phyloP scores from a whole-genome alignment of 495 filamentous ascomycete species.

The Friedmanniomyces simplex region DNA sequence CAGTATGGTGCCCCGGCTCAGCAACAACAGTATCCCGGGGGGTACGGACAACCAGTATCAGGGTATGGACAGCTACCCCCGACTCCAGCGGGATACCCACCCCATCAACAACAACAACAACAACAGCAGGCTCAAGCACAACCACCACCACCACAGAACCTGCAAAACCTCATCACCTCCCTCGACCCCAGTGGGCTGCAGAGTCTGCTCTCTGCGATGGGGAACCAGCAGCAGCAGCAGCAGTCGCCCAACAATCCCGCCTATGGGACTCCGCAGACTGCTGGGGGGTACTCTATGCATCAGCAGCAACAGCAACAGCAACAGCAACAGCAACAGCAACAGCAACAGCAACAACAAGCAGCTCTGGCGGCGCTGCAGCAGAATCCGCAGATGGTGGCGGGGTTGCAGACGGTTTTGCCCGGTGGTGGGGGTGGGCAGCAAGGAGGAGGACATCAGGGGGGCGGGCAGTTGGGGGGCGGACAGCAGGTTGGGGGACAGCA shows the following conservation, averaged over 20 bases:
- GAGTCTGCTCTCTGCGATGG: constrained; percentile 56
- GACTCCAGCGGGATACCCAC: constrained; percentile 3
- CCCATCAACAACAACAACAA: constrained; percentile 15
- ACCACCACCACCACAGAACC: constrained; percentile 34
- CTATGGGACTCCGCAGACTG: constrained; percentile 22
- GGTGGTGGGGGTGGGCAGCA: background rate
- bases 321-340: no score
- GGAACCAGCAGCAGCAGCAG: constrained; percentile 26
- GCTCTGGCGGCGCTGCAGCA: constrained; percentile 8
- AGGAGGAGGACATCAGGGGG: background rate
- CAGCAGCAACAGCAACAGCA: background rate
- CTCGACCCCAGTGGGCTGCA: constrained; percentile 65
- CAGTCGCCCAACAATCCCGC: constrained; percentile 3
- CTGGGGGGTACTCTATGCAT: background rate
- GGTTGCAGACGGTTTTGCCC: background rate
- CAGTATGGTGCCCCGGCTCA: constrained; percentile 18
- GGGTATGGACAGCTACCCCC: constrained; percentile 10
- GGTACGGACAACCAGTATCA: constrained; percentile 19
- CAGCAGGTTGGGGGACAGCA: constrained; percentile 3
- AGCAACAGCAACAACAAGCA: constrained; percentile 12
- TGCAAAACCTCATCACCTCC: constrained; percentile 48
- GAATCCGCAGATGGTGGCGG: constrained; percentile 3
- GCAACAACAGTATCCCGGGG: constrained; percentile 15
- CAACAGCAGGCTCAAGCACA: background rate
- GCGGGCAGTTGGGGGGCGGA: no score